A percentile compares a stretch with the other conserved stretches of the same genome.
These are phyloP conservation scores for cucumber (Cucumis sativus) DNA, from an alignment of 306 rosid genomes.

Conservation along the genomic window DNA sequence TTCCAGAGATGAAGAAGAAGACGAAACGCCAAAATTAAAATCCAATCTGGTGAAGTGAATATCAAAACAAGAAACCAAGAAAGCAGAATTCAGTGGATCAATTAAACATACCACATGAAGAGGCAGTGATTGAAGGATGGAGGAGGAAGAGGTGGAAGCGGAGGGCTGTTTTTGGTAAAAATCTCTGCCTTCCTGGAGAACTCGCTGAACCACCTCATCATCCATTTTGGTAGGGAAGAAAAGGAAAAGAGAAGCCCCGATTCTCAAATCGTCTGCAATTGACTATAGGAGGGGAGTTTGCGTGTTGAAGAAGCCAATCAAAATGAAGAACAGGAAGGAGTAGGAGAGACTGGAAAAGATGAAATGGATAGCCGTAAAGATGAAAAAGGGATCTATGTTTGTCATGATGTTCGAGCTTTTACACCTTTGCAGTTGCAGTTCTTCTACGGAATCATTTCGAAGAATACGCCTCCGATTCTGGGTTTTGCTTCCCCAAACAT, in stretches of 20 bases:
- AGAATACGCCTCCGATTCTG: neutral
- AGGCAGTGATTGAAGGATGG: constrained; percentile 96
- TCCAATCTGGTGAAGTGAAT: neutral
- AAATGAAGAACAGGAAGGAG: neutral
- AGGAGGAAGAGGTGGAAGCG: constrained; percentile 68
- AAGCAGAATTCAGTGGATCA: neutral
- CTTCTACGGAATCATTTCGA: neutral
- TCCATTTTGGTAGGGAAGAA: constrained; percentile 34
- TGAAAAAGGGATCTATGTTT: neutral
- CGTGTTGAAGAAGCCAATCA: constrained; percentile 4
- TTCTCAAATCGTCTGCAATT: neutral
- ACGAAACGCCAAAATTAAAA: neutral
- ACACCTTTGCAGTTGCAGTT: neutral
- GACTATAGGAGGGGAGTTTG: neutral
- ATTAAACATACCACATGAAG: constrained; percentile 69
- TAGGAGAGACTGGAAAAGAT: neutral
- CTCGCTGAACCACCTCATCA: constrained; percentile 85
- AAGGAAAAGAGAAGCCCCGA: neutral
- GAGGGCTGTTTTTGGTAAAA: constrained; percentile 83
- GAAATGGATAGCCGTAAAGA: neutral
- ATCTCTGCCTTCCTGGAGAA: constrained; percentile 98
- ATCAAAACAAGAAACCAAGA: neutral
- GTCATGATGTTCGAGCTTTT: neutral
- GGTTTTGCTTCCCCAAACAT: neutral
- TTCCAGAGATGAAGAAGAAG: neutral